A percentile compares a stretch with the other conserved stretches of the same genome.
These are phyloP conservation scores for Daldinia decipiens DNA, from an alignment of 495 filamentous ascomycete species.

Conservation along the genomic window DNA sequence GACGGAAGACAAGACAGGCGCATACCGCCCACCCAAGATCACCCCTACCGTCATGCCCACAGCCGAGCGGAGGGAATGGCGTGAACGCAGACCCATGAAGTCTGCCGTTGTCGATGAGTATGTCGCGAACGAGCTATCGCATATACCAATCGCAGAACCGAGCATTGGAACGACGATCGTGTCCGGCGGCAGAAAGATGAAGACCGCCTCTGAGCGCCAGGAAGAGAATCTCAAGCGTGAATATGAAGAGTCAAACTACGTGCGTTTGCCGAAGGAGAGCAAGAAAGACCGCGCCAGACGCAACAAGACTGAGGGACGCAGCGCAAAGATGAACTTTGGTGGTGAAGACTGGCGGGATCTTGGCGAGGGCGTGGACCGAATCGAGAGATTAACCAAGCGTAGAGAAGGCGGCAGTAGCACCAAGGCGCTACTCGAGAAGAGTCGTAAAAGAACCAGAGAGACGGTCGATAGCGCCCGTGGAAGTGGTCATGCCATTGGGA, in stretches of 20 bases:
- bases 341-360: constrained; percentile 87
- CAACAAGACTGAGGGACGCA: constrained; percentile 55
- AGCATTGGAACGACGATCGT: constrained; percentile 86
- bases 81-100: constrained; percentile 66
- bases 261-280: constrained; percentile 80
- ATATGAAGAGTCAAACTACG: constrained; percentile 90
- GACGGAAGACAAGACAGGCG: constrained; percentile 57
- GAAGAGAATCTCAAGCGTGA: constrained; percentile 75
- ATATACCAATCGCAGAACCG: constrained; percentile 78
- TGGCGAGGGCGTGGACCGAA: constrained; percentile 79
- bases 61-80: constrained; percentile 66
- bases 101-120: constrained; percentile 88
- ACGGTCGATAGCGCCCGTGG: constrained; percentile 67
- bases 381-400: constrained; percentile 74
- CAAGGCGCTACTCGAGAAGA: constrained; percentile 76
- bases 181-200: constrained; percentile 73
- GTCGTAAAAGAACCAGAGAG: constrained; percentile 74
- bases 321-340: constrained; percentile 68
- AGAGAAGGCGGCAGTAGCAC: constrained; percentile 62
- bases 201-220: constrained; percentile 73
- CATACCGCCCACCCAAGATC: constrained; percentile 88
- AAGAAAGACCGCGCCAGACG: constrained; percentile 76
- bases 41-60: constrained; percentile 76
- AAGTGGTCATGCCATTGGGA: constrained; percentile 57
- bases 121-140: constrained; percentile 79